Percentiles rank a stretch among this genome's conserved stretches.
Conservation (phyloP, 2,329 filamentous ascomycete species). For the Aspergillus ochraceoroseus region DNA sequence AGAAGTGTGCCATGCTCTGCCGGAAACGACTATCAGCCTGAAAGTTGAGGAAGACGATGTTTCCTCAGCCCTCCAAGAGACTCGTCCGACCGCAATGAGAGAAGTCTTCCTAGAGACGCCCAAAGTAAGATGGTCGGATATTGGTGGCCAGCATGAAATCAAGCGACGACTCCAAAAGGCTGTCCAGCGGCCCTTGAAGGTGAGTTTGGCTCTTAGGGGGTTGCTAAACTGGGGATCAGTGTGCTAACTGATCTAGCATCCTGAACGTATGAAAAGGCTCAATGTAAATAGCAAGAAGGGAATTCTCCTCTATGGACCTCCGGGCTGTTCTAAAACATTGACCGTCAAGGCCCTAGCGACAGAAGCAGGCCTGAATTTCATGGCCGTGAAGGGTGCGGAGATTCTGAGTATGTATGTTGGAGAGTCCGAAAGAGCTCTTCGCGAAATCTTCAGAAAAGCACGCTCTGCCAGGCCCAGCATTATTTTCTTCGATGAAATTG, state of each 20-base stretch:
- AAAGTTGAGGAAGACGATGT: constrained; percentile 36
- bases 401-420: constrained; percentile 96
- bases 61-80: constrained; percentile 56
- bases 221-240: background rate
- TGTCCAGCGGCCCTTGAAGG: constrained; percentile 55
- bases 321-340: constrained; percentile 91
- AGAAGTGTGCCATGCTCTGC: constrained; percentile 5
- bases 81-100: constrained; percentile 80
- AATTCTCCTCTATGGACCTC: constrained; percentile 83
- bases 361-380: constrained; percentile 86
- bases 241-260: constrained; percentile 36
- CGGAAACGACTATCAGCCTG: constrained; percentile 23
- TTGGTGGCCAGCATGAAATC: constrained; percentile 75
- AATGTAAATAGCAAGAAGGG: constrained; percentile 66
- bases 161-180: constrained; percentile 62
- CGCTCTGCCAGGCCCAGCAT: constrained; percentile 82
- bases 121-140: constrained; percentile 78
- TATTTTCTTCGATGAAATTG: constrained; percentile 96
- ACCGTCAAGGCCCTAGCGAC: constrained; percentile 87
- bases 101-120: constrained; percentile 86
- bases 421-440: constrained; percentile 80
- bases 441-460: constrained; percentile 80
- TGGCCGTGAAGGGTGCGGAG: constrained; percentile 89
- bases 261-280: constrained; percentile 48
- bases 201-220: constrained; percentile 23